Evolutionary conservation across 2,329 filamentous ascomycete genomes (phyloP).

Genomic region (Botrytis squamosa): DNA sequence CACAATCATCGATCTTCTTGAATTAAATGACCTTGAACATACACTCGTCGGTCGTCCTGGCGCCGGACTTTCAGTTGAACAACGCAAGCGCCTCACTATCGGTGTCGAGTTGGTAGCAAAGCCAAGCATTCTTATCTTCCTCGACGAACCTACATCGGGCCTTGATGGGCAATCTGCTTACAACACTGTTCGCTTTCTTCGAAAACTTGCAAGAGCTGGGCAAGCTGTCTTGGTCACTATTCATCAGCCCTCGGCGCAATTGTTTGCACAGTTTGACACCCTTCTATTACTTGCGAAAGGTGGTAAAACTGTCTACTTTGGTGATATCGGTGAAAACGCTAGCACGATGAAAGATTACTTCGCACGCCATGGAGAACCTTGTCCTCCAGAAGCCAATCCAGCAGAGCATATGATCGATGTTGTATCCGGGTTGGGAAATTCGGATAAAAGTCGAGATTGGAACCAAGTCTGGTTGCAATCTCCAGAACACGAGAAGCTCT

Average conservation of each 20-base stretch:
- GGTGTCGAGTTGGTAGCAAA: slow-evolving; percentile 58
- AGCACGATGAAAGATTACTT: slow-evolving; percentile 61
- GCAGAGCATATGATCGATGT: slow-evolving; percentile 48
- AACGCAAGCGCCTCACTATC: slow-evolving; percentile 61
- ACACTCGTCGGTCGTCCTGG: slow-evolving; percentile 64
- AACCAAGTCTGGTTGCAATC: slow-evolving; percentile 64
- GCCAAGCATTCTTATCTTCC: slow-evolving; percentile 58
- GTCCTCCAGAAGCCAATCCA: slow-evolving; percentile 44
- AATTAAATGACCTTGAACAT: slow-evolving; percentile 65
- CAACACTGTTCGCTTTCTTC: slow-evolving; percentile 61
- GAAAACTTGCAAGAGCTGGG: slow-evolving; percentile 56
- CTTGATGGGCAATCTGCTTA: slow-evolving; percentile 64
- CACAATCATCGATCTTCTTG: slow-evolving; percentile 43
- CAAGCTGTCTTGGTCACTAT: slow-evolving; percentile 56
- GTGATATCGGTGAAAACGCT: slow-evolving; percentile 61
- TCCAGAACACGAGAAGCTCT: slow-evolving; percentile 51
- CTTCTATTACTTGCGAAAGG: slow-evolving; percentile 63
- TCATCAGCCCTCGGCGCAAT: slow-evolving; percentile 54
- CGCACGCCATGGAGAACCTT: slow-evolving; percentile 41
- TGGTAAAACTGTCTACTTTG: slow-evolving; percentile 68
- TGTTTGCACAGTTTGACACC: slow-evolving; percentile 58
- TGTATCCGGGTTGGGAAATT: slow-evolving; percentile 44
- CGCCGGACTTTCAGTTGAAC: slow-evolving; percentile 59
- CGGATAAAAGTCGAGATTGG: slow-evolving; percentile 62
- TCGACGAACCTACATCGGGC: slow-evolving; percentile 61